These are phyloP conservation scores for Pseudocercospora macadamiae DNA, from an alignment of 2,329 filamentous ascomycete genomes.

Conservation along the genomic window DNA sequence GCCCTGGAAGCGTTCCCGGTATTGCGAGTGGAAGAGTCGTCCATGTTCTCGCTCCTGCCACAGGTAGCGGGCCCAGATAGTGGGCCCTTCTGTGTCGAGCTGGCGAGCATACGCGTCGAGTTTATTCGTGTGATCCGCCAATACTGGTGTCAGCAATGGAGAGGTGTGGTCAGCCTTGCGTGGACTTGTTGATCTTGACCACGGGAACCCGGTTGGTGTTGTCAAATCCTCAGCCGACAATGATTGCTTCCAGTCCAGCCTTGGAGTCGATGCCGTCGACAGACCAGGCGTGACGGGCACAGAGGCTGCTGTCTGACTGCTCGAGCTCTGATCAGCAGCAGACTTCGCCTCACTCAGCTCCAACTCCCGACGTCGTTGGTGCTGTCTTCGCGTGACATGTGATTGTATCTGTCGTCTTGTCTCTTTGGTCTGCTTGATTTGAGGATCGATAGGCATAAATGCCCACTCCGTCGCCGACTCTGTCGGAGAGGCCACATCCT, in stretches of 20 bases:
- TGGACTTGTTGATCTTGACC: too few relatives aligned
- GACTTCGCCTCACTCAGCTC: not conserved
- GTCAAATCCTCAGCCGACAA: too few relatives aligned
- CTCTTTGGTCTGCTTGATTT: not conserved
- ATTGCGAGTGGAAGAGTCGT: slow-evolving; percentile 3
- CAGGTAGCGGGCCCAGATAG: slow-evolving; percentile 3
- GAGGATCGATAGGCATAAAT: not conserved
- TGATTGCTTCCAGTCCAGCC: too few relatives aligned
- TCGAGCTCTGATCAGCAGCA: too few relatives aligned
- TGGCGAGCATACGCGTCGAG: not conserved
- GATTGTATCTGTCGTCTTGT: not conserved
- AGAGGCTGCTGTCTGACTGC: not conserved
- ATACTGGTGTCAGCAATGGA: not conserved
- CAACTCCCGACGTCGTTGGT: not conserved
- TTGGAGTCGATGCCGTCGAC: too few relatives aligned
- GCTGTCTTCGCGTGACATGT: slow-evolving; percentile 5
- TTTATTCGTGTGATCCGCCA: not conserved
- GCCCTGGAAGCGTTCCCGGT: not conserved
- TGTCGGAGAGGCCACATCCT: not conserved
- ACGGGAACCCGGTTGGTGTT: too few relatives aligned
- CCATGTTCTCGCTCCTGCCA: slow-evolving; percentile 4
- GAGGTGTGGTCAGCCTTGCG: not conserved
- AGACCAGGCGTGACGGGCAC: too few relatives aligned
- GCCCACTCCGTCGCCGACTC: too few relatives aligned
- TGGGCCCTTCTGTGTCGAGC: not conserved